Base-by-base conservation (phyloP, 331 rosid species). In the Dryas integrifolia region DNA sequence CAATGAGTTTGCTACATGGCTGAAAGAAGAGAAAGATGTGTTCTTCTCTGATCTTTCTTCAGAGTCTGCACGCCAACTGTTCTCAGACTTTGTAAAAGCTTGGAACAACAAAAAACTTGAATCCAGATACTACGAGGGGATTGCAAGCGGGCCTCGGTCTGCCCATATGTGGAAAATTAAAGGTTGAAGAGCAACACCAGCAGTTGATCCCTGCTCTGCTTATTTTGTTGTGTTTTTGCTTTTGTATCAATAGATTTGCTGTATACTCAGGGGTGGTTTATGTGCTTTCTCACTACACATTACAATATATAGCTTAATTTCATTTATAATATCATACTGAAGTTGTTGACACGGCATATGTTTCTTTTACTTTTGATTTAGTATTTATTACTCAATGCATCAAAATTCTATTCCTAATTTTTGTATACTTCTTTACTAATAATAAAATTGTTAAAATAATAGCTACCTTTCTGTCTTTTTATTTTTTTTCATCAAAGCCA, bases 1-100 rank as follows among this genome's bases (percentile, higher is more conserved):
- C 52, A 94, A 89, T 15, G 98, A 94, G 72, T 94, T 94, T 73
- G 86, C 98, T 65, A 86, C 87, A 12, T 94, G 98, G 98, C 86
- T 91, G 75, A 91, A 94, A 74, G 98, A 94, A 77, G 91, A 88
- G 88, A 94, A 86, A 76, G 84, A 85, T 45, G 74, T 91, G 45
- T 94, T 89, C 72, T 94, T 94, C 91, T 89, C 95, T 16, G 97
- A 94, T 65, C 89, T 94, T 47, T 82, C 85, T 1, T 83, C 96
- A 0, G 96, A 89, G 82, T 84, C 92, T 44, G 87, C 98, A 30
- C 96, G 71, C 0, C 80, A 87, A 76, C 43, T 91, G 80, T 94
- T 94, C 51, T 68, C 83, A 1, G 89, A 86, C 63, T 94, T 91
- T 65, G 84, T 86, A 80, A 83, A 88, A 68, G 90, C 87, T 55